Evolutionary conservation across 2,329 filamentous ascomycete species (phyloP), one percentile per base, ranked within the genome.

Genomic region (Trichoderma lentiforme): DNA sequence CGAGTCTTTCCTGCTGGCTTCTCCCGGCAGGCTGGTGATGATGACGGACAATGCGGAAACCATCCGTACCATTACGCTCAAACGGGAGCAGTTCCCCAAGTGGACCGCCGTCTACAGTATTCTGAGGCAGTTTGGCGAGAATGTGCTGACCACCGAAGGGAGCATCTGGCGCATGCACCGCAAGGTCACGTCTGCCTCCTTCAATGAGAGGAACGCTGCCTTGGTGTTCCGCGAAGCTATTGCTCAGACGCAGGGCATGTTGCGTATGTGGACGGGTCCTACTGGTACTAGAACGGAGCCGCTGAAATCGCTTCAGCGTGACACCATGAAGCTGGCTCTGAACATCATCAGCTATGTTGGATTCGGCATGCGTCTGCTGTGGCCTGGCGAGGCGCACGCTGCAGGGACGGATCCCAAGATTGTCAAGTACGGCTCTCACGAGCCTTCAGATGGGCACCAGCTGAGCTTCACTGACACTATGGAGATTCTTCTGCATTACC

Each of bases 171-270:
- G 90, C 36, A 86, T 88, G 80, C 92, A 95, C 79, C 88, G 92
- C 73, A 93, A 92, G 81, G 86, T 90, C 57, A 91, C 90, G 0
- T 88, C 90, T 32, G 89, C 92, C 0, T 89, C 89, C 4, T 95
- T 95, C 80, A 93, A 91, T 71, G 93, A 95, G 82, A 90, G 87
- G 81, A 95, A 93, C 79, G 91, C 93, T 71, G 84, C 86, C 15
- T 79, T 92, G 30, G 89, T 92, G 1, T 93, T 90, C 80, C 82
- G 82, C 9, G 90, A 93, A 78, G 85, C 87, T 1, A 83, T 92
- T 26, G 74, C 77, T 11, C 92, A 95, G 82, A 87, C 91, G 0
- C 82, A 87, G 73, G 85, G 86, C 14, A 87, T 93, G 87, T 76
- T 92, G 34, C 79, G 81, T 43, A 83, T 85, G 62, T 93, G 90